A percentile compares a stretch with the other conserved stretches of the same genome.
phyloP scores from a whole-genome alignment of 176 grass and related monocot species.

The Tillandsia fasciculata region DNA sequence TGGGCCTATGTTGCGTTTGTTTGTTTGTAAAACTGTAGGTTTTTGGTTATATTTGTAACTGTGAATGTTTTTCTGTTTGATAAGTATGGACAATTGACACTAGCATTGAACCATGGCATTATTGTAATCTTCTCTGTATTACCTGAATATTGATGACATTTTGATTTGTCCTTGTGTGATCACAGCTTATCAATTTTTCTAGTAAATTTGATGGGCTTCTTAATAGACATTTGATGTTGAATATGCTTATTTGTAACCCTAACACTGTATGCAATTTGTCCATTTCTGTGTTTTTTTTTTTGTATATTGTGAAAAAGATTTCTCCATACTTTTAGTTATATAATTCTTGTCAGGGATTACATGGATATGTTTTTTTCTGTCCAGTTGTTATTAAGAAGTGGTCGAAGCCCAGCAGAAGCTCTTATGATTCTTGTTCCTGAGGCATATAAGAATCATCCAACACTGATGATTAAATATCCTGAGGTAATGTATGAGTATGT shows the following conservation, averaged over 20 bases:
- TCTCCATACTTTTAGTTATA: constrained; percentile 11
- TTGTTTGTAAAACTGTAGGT: too few relatives aligned
- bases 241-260: background rate
- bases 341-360: constrained; percentile 15
- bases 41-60: background rate
- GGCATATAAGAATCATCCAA: constrained; percentile 99
- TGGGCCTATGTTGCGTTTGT: too few relatives aligned
- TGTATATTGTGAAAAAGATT: too few relatives aligned
- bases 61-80: background rate
- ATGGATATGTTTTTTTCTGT: constrained; percentile 27
- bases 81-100: background rate
- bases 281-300: background rate
- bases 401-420: constrained; percentile 87
- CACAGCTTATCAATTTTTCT: too few relatives aligned
- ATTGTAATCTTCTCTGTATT: too few relatives aligned
- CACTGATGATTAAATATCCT: constrained; percentile 90
- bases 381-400: constrained; percentile 86
- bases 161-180: too few relatives aligned
- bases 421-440: constrained; percentile 98
- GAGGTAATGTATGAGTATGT: constrained; percentile 49
- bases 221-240: background rate
- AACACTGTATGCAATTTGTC: background rate
- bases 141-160: too few relatives aligned
- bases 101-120: background rate
- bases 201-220: background rate